Evolutionary conservation across 2,329 filamentous ascomycete species (phyloP), one percentile per base, ranked within the genome.

Genomic region (Biscogniauxia mediterranea): DNA sequence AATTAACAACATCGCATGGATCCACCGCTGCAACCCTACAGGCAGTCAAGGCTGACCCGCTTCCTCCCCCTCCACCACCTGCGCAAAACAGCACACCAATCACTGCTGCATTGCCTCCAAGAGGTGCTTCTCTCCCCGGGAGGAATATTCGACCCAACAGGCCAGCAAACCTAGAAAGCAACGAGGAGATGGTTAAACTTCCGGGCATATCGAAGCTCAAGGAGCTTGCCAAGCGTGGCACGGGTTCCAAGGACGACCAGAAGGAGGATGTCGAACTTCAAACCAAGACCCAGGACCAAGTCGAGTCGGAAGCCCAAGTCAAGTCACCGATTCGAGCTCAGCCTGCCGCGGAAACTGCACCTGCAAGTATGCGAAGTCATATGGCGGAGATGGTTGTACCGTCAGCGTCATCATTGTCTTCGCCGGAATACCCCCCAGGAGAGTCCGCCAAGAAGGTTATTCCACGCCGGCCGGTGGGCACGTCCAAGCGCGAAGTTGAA

Each of bases 1-100:
- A 81, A 61, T 74, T 85, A 58, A 69, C 78, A 55, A 68, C 73
- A 50, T 84, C 80, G 59, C 77, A 83, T 72, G 81, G 82, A 46
- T 84, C 82, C 20, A 84, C 82, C 50, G 65, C 70, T 50, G 65
- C 70, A 59, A 67, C 69, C 38, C 52, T 62, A 32, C 61, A 67
- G 54, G 58, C 66, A 32, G 23, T 61, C 60, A 58, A 64, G 26
- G 52, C 63, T 53, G 63, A 68, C 15, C 49, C 63, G 50, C 61
- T 60, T 55, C 61, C 67, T 56, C 67, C 69, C 19, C 65, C 71
- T 21, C 66, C 65, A 15, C 66, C 63, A 55, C 64, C 66, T 25
- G 58, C 64, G 42, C 64, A 66, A 62, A 57, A 52, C 52, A 64
- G 25, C 38, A 60, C 54, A n/a, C 50, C 58, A n/a, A 32, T 51